phyloP scores from a whole-genome alignment of 805 yeast species.

The Kazachstania psychrophila region DNA sequence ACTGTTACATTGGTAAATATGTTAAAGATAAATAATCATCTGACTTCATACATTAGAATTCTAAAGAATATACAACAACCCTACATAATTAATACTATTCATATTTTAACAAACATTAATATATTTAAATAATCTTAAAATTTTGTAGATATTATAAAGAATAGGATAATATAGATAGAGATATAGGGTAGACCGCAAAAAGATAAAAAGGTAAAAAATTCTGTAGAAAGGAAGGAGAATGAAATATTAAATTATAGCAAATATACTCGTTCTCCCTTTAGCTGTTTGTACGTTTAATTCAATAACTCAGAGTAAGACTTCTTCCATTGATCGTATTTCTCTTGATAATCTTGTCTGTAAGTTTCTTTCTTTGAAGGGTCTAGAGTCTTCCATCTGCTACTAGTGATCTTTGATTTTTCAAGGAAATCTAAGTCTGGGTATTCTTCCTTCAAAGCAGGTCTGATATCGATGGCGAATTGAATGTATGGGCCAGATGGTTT shows the following conservation, averaged over 20 bases:
- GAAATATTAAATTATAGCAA: too few relatives aligned
- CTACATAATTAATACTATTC: too few relatives aligned
- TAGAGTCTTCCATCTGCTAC: conserved; percentile 22
- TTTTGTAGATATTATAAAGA: too few relatives aligned
- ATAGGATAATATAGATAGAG: too few relatives aligned
- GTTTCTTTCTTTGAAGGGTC: conserved; percentile 15
- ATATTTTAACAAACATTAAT: too few relatives aligned
- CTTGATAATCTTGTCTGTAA: conserved; percentile 23
- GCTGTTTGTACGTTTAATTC: not conserved
- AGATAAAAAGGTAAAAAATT: too few relatives aligned
- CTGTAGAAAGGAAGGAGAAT: too few relatives aligned
- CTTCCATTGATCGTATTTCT: conserved; percentile 6
- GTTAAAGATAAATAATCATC: conserved; percentile 7
- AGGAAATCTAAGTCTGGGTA: conserved; percentile 13
- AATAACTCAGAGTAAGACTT: not conserved
- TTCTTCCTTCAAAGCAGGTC: conserved; percentile 10
- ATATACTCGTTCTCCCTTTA: too few relatives aligned
- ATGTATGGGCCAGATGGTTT: conserved; percentile 26
- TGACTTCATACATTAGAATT: too few relatives aligned
- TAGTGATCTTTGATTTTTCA: conserved; percentile 17
- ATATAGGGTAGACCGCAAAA: too few relatives aligned
- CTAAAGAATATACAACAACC: too few relatives aligned
- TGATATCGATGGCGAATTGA: conserved; percentile 15
- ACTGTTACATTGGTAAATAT: conserved; percentile 61
- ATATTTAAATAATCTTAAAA: too few relatives aligned